Evolutionary conservation across 345 rosid genomes (phyloP).

Genomic region (Litchi chinensis): DNA sequence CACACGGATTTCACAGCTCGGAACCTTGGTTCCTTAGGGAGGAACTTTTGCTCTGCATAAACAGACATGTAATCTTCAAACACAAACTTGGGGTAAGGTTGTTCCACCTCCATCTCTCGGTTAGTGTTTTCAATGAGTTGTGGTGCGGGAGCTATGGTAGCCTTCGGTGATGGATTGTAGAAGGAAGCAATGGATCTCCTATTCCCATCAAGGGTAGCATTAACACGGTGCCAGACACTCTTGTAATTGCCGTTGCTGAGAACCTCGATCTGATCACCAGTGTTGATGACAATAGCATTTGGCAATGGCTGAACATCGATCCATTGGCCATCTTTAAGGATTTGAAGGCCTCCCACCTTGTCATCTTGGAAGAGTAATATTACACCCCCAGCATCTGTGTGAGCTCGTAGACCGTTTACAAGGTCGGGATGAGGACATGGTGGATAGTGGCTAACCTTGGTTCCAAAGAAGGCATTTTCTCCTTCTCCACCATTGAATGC

Average conservation of each 20-base stretch:
- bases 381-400: conserved; percentile 97
- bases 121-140: conserved; percentile 29
- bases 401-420: conserved; percentile 75
- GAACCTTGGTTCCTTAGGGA: conserved; percentile 85
- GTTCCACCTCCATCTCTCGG: conserved; percentile 25
- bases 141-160: conserved; percentile 75
- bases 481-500: conserved; percentile 60
- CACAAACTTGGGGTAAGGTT: conserved; percentile 66
- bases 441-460: conserved; percentile 93
- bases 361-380: conserved; percentile 89
- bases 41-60: conserved; percentile 87
- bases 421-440: conserved; percentile 84
- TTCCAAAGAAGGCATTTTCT: conserved; percentile 65
- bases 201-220: conserved; percentile 54
- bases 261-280: conserved; percentile 94
- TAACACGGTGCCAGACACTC: conserved; percentile 86
- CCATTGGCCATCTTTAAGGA: conserved; percentile 81
- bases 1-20: conserved; percentile 59
- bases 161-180: conserved; percentile 75
- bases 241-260: conserved; percentile 85
- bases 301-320: conserved; percentile 81
- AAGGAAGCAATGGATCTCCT: conserved; percentile 87
- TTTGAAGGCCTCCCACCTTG: conserved; percentile 74
- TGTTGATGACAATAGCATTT: conserved; percentile 75
- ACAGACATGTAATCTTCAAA: conserved; percentile 94